phyloP scores from a whole-genome alignment of 2,329 filamentous ascomycete species.

The Sclerotinia minor region DNA sequence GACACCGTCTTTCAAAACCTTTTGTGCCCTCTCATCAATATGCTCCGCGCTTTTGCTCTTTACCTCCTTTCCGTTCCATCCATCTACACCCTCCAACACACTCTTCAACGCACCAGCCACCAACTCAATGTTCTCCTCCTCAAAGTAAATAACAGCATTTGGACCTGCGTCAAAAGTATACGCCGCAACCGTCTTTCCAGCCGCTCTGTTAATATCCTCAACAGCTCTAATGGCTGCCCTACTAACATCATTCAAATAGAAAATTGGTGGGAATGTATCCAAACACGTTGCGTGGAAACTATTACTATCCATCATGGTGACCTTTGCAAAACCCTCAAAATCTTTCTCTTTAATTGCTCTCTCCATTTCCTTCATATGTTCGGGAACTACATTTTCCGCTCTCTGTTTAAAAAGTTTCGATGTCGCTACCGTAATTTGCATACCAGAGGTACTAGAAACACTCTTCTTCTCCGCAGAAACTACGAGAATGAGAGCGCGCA shows the following conservation, averaged over 20 bases:
- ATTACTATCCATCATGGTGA: slow-evolving; percentile 97
- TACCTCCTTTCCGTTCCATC: slow-evolving; percentile 66
- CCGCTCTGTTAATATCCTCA: slow-evolving; percentile 80
- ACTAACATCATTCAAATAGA: slow-evolving; percentile 96
- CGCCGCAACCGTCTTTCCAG: slow-evolving; percentile 78
- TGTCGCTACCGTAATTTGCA: slow-evolving; percentile 95
- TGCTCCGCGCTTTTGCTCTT: slow-evolving; percentile 52
- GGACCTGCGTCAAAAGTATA: slow-evolving; percentile 98
- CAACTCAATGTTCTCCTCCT: slow-evolving; percentile 70
- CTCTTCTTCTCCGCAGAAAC: slow-evolving; percentile 94
- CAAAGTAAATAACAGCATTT: slow-evolving; percentile 95
- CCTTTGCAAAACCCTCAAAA: slow-evolving; percentile 81
- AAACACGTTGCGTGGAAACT: slow-evolving; percentile 93
- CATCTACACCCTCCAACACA: slow-evolving; percentile 62
- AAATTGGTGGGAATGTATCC: slow-evolving; percentile 95
- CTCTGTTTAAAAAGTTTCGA: slow-evolving; percentile 83
- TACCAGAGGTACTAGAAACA: slow-evolving; percentile 86
- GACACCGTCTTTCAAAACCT: slow-evolving; percentile 73
- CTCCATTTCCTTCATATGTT: slow-evolving; percentile 82
- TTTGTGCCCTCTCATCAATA: slow-evolving; percentile 65
- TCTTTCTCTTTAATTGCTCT: slow-evolving; percentile 74
- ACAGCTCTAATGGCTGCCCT: slow-evolving; percentile 84
- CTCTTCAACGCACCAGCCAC: slow-evolving; percentile 79
- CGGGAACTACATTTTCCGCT: slow-evolving; percentile 74
- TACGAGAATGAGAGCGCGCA: slow-evolving; percentile 90